phyloP scores from a whole-genome alignment of 202 grass and related monocot species.

The Musa balbisiana region DNA sequence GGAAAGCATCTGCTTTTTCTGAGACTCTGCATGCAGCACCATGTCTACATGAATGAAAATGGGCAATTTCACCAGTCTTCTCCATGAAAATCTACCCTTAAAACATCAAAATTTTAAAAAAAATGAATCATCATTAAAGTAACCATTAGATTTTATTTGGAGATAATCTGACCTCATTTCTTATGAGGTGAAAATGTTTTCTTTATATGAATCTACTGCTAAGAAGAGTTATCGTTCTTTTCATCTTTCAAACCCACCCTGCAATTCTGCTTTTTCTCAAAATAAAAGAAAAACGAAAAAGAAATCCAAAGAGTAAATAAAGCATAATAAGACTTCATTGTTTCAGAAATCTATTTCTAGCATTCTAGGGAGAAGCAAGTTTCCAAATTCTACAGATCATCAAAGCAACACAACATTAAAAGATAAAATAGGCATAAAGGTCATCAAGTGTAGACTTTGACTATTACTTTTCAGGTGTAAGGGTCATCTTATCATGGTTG shows the following conservation, averaged over 20 bases:
- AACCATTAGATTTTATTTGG: background rate
- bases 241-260: background rate
- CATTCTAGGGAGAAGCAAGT: background rate
- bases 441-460: background rate
- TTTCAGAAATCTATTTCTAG: background rate
- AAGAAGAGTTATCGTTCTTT: background rate
- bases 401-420: background rate
- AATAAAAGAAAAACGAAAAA: background rate
- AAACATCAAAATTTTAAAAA: background rate
- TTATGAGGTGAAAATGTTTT: background rate
- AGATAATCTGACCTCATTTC: background rate
- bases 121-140: background rate
- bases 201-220: background rate
- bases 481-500: constrained; percentile 70
- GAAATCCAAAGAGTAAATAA: background rate
- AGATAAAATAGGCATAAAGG: background rate
- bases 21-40: background rate
- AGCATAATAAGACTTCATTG: background rate
- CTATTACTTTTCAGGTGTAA: constrained; percentile 76
- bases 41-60: background rate
- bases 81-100: background rate
- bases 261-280: too few species aligned
- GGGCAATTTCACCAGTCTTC: background rate
- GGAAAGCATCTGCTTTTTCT: background rate
- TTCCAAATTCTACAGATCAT: background rate